Percentiles rank a stretch among this genome's conserved stretches.
Evolutionary conservation across 306 rosid species (phyloP).

Genomic region (Adenanthera pavonina): DNA sequence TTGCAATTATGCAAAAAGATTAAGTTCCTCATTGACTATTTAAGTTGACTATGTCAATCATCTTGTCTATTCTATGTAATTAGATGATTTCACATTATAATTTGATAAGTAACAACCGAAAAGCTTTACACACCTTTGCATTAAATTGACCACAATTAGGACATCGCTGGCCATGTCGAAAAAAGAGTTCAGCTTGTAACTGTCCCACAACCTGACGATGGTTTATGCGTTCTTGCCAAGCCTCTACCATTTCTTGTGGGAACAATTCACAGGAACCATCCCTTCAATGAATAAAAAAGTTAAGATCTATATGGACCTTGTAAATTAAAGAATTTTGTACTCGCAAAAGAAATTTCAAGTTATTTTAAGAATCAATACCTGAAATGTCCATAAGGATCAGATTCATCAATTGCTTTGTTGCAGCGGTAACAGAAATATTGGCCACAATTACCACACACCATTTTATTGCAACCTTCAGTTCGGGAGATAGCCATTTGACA

Average conservation of each 20-base stretch:
- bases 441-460: constrained; percentile 81
- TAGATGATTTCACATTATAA: constrained; percentile 3
- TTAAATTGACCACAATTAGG: constrained; percentile 86
- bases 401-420: constrained; percentile 69
- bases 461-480: constrained; percentile 91
- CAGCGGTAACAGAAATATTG: constrained; percentile 86
- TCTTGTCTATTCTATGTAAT: not conserved
- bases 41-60: constrained; percentile 28
- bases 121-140: constrained; percentile 73
- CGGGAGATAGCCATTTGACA: constrained; percentile 86
- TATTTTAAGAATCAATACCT: constrained; percentile 50
- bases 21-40: constrained; percentile 20
- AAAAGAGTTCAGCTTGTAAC: constrained; percentile 61
- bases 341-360: constrained; percentile 32
- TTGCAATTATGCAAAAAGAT: constrained; percentile 16
- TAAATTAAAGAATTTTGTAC: constrained; percentile 25
- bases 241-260: constrained; percentile 65
- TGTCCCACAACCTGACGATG: constrained; percentile 68
- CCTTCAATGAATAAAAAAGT: constrained; percentile 47
- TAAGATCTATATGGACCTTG: constrained; percentile 31
- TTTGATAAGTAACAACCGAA: constrained; percentile 15
- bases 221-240: constrained; percentile 74
- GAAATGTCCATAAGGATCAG: constrained; percentile 73
- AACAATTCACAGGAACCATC: constrained; percentile 75
- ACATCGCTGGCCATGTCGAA: constrained; percentile 52